These are phyloP conservation scores for Podospora pseudopauciseta DNA, from an alignment of 495 filamentous ascomycete species.

Conservation along the genomic window DNA sequence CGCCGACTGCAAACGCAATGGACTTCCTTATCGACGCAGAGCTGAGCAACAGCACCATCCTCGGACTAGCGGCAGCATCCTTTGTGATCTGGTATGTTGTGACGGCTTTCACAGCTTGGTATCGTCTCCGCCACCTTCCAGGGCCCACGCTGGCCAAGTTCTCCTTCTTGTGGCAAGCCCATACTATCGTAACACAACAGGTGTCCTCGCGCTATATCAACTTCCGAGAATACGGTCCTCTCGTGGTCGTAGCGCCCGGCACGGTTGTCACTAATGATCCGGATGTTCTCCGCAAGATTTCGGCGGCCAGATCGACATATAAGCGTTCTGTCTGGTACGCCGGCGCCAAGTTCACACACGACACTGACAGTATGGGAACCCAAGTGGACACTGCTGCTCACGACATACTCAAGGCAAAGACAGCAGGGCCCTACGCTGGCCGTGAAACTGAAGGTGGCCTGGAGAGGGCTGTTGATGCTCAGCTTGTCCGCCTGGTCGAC, in stretches of 20 bases:
- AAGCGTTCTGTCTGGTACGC: slow-evolving; percentile 31
- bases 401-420: slow-evolving; percentile 26
- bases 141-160: slow-evolving; percentile 24
- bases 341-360: slow-evolving; percentile 30
- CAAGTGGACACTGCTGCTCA: slow-evolving; percentile 28
- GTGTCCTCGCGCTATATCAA: slow-evolving; percentile 7
- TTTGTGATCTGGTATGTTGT: too few relatives aligned
- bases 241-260: slow-evolving; percentile 36
- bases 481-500: slow-evolving; percentile 31
- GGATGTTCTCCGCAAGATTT: slow-evolving; percentile 32
- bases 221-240: slow-evolving; percentile 34
- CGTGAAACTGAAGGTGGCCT: slow-evolving; percentile 30
- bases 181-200: background rate
- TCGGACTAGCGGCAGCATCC: too few relatives aligned
- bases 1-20: too few relatives aligned
- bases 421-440: slow-evolving; percentile 37
- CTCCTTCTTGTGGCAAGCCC: slow-evolving; percentile 22
- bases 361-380: slow-evolving; percentile 35
- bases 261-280: slow-evolving; percentile 39
- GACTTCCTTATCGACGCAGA: too few relatives aligned
- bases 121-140: slow-evolving; percentile 12
- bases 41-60: too few relatives aligned
- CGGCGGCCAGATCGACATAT: slow-evolving; percentile 29
- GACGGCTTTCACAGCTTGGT: too few relatives aligned
- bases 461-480: slow-evolving; percentile 29